phyloP scores from a whole-genome alignment of 345 rosid species.

The Gossypium stocksii region DNA sequence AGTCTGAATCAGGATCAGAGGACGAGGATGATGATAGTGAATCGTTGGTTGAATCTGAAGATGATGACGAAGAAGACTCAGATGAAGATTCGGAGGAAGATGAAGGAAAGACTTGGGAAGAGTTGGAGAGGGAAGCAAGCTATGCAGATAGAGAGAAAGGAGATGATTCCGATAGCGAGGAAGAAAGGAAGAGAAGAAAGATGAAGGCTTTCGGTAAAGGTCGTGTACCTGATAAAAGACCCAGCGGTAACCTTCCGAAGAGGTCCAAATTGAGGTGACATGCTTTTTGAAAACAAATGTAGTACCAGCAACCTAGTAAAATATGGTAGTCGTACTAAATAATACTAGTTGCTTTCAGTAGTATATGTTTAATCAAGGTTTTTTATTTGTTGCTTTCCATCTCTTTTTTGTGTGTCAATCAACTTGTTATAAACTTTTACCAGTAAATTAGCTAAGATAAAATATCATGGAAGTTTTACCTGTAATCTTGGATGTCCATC shows the following conservation, averaged over 20 bases:
- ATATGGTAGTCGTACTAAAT: neutral
- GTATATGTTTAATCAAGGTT: constrained; percentile 2
- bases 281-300: neutral
- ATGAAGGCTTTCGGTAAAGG: constrained; percentile 37
- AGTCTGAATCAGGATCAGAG: constrained; percentile 40
- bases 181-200: constrained; percentile 47
- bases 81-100: constrained; percentile 46
- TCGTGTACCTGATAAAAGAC: constrained; percentile 26
- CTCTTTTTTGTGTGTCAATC: neutral
- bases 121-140: constrained; percentile 55
- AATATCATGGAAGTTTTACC: neutral
- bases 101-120: constrained; percentile 57
- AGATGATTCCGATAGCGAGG: constrained; percentile 48
- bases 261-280: constrained; percentile 34
- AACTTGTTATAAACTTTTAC: neutral
- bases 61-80: constrained; percentile 35
- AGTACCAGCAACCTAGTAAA: constrained; percentile 3
- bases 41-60: constrained; percentile 47
- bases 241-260: constrained; percentile 28
- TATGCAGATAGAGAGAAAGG: constrained; percentile 51
- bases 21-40: constrained; percentile 36
- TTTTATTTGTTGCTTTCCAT: neutral
- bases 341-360: neutral
- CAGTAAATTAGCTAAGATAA: neutral
- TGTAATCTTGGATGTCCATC: constrained; percentile 9